Evolutionary conservation across 1,139 yeast genomes (phyloP).

Genomic region (Debaryomyces subglobosus): DNA sequence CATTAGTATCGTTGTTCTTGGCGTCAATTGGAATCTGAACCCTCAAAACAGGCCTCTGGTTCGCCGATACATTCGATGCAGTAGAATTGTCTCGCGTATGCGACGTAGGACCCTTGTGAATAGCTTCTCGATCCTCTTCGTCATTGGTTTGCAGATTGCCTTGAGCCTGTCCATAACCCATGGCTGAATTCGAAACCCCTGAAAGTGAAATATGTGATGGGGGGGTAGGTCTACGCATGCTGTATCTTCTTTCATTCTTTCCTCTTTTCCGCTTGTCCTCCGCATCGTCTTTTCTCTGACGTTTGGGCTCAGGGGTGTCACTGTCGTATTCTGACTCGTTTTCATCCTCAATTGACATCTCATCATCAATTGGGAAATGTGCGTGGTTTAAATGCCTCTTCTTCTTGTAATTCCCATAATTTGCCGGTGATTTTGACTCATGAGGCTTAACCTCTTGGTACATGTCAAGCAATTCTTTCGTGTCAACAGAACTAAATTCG

Average conservation of each 20-base stretch:
- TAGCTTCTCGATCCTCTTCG: constrained; percentile 9
- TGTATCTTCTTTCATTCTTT: not conserved
- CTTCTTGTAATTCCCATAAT: constrained; percentile 52
- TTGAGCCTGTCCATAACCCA: constrained; percentile 12
- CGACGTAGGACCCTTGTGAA: constrained; percentile 1
- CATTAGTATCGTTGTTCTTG: constrained; percentile 24
- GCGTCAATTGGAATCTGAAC: constrained; percentile 55
- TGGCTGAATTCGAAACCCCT: constrained; percentile 34
- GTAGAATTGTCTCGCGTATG: constrained; percentile 8
- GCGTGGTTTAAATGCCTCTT: constrained; percentile 26
- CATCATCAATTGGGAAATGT: constrained; percentile 20
- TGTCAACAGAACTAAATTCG: constrained; percentile 78
- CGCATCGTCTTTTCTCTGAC: constrained; percentile 21
- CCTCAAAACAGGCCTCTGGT: constrained; percentile 49
- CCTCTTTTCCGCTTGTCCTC: not conserved
- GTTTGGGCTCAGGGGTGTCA: constrained; percentile 32
- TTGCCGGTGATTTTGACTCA: constrained; percentile 63
- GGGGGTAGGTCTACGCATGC: constrained; percentile 18
- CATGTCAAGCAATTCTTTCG: constrained; percentile 59
- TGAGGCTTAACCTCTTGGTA: constrained; percentile 52
- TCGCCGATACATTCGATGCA: constrained; percentile 9
- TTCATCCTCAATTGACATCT: constrained; percentile 23
- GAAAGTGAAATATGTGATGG: constrained; percentile 33
- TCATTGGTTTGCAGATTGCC: constrained; percentile 20
- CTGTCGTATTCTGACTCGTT: constrained; percentile 34